These are phyloP conservation scores for Pythium chondricola DNA, from an alignment of 352 stramenopile species.

Conservation along the genomic window DNA sequence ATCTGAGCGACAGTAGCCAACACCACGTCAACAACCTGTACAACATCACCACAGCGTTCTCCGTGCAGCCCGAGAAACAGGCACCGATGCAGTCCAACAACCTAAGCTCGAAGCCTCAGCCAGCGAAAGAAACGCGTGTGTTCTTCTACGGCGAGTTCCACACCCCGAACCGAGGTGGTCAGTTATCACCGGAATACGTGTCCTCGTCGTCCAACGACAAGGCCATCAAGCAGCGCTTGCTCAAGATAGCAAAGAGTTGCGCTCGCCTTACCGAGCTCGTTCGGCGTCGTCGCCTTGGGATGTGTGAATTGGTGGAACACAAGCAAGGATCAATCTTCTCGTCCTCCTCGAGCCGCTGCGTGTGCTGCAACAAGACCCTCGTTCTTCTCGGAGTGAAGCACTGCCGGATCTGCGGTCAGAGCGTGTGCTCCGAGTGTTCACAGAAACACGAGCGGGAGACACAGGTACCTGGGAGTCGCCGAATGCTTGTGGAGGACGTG, in stretches of 20 bases:
- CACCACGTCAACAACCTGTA: conserved; percentile 11
- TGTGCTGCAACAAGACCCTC: conserved; percentile 53
- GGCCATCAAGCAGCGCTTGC: conserved; percentile 12
- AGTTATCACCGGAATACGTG: too few species aligned
- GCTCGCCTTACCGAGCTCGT: conserved; percentile 40
- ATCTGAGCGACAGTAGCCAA: conserved; percentile 8
- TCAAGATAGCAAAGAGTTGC: conserved; percentile 18
- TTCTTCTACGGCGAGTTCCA: conserved; percentile 21
- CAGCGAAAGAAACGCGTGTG: conserved; percentile 16
- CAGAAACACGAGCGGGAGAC: conserved; percentile 25
- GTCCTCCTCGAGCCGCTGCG: conserved; percentile 35
- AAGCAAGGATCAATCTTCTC: conserved; percentile 22
- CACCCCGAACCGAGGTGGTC: too few species aligned
- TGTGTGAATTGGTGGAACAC: conserved; percentile 35
- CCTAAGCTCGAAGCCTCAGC: not conserved
- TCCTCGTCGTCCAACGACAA: conserved; percentile 4
- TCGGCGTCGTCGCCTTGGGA: conserved; percentile 47
- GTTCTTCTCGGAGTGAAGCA: conserved; percentile 32
- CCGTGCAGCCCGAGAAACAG: conserved; percentile 7
- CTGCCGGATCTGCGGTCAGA: conserved; percentile 55
- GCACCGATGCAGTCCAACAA: not conserved
- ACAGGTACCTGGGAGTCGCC: conserved; percentile 5
- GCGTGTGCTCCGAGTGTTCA: conserved; percentile 47
- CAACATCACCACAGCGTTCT: conserved; percentile 14
- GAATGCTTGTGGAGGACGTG: conserved; percentile 23